Evolutionary conservation across 129 eudicot genomes (phyloP).

Genomic region (Flaveria brownii): DNA sequence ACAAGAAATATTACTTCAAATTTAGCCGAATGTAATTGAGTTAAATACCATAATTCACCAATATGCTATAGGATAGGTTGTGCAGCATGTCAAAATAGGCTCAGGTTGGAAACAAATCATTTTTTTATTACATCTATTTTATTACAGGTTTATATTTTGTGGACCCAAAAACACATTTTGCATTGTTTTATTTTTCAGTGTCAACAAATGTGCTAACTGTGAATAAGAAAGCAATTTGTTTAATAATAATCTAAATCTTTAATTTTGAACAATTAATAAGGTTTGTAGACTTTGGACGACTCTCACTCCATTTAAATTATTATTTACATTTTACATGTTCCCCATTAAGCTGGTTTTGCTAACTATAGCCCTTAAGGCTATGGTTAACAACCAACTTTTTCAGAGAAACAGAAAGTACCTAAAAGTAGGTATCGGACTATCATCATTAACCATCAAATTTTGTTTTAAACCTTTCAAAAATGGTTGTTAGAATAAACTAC

Average conservation of each 20-base stretch:
- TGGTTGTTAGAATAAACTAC: not conserved
- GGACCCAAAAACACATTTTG: not conserved
- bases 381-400: not conserved
- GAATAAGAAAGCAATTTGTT: not conserved
- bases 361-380: not conserved
- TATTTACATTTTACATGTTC: not conserved
- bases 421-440: not conserved
- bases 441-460: not conserved
- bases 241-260: conserved; percentile 1
- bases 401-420: not conserved
- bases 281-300: not conserved
- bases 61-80: not conserved
- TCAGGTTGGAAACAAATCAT: not conserved
- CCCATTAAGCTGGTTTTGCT: not conserved
- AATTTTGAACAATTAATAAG: not conserved
- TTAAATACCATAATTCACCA: not conserved
- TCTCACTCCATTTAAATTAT: not conserved
- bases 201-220: not conserved
- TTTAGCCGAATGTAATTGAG: not conserved
- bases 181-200: not conserved
- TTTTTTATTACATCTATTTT: not conserved
- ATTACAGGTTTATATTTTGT: not conserved
- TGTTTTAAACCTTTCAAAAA: not conserved
- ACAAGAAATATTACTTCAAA: not conserved
- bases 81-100: not conserved